These are phyloP conservation scores for Alternaria burnsii DNA, from an alignment of 2,329 filamentous ascomycete genomes.

Conservation along the genomic window DNA sequence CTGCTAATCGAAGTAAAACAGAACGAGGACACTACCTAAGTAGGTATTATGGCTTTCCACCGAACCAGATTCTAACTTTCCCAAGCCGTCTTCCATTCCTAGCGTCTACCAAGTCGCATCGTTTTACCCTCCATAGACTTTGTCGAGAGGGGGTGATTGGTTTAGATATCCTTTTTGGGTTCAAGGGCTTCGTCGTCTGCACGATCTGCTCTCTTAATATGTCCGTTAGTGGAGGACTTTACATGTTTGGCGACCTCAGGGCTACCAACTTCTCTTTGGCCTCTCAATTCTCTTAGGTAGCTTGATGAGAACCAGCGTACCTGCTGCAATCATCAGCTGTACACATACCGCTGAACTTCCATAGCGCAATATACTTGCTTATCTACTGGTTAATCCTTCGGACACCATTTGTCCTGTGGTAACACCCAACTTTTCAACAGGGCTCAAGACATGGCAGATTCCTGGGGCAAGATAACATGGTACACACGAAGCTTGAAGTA, in stretches of 20 bases:
- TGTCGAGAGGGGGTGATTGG: not conserved
- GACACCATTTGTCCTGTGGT: not conserved
- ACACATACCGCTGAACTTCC: not conserved
- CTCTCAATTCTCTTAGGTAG: not conserved
- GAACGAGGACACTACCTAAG: not conserved
- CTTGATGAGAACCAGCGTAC: not conserved
- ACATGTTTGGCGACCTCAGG: not conserved
- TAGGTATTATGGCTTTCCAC: not conserved
- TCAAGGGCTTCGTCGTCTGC: not conserved
- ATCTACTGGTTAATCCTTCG: not conserved
- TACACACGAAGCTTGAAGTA: not conserved
- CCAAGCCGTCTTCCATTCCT: not conserved
- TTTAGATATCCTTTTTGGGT: not conserved
- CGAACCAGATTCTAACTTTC: not conserved
- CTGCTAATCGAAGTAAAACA: not conserved
- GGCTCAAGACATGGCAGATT: too few species aligned
- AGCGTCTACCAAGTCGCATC: not conserved
- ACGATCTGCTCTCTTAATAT: not conserved
- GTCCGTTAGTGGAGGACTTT: not conserved
- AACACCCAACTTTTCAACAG: not conserved
- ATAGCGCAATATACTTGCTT: not conserved
- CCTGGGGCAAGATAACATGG: too few species aligned
- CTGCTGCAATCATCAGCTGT: not conserved
- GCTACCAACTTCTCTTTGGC: not conserved
- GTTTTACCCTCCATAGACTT: not conserved